Conservation (phyloP, 805 yeast species). For the Aciculoconidium aculeatum region DNA sequence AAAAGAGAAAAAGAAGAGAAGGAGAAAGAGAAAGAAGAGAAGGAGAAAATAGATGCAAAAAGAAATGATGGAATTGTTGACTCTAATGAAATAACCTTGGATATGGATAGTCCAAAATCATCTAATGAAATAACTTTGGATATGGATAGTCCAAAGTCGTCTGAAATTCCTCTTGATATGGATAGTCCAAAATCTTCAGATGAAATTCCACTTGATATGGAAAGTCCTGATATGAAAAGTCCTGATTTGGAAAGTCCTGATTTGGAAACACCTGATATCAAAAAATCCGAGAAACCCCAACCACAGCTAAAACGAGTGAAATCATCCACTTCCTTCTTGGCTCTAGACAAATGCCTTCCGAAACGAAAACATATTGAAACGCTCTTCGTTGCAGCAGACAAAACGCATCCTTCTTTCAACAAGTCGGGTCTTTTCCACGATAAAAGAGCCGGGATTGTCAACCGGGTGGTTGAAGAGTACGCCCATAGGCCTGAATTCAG, state of each 20-base stretch:
- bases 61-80: conserved; percentile 16
- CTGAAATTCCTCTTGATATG: conserved; percentile 24
- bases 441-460: conserved; percentile 27
- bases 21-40: conserved; percentile 3
- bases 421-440: conserved; percentile 20
- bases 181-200: conserved; percentile 9
- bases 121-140: conserved; percentile 16
- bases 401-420: conserved; percentile 11
- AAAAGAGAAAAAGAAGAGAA: neutral
- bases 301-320: conserved; percentile 8
- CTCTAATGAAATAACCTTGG: conserved; percentile 5
- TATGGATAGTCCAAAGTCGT: conserved; percentile 14
- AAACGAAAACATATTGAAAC: conserved; percentile 43
- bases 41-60: conserved; percentile 12
- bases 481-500: no score
- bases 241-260: no score
- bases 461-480: conserved; percentile 29
- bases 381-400: conserved; percentile 16
- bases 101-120: conserved; percentile 7
- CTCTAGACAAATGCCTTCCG: conserved; percentile 82
- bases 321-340: conserved; percentile 54
- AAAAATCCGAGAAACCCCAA: no score
- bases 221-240: no score
- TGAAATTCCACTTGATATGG: conserved; percentile 20
- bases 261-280: no score